Percentiles rank a stretch among this genome's conserved stretches.
These are phyloP conservation scores for Neurospora intermedia DNA, from an alignment of 495 filamentous ascomycete species.

Conservation along the genomic window DNA sequence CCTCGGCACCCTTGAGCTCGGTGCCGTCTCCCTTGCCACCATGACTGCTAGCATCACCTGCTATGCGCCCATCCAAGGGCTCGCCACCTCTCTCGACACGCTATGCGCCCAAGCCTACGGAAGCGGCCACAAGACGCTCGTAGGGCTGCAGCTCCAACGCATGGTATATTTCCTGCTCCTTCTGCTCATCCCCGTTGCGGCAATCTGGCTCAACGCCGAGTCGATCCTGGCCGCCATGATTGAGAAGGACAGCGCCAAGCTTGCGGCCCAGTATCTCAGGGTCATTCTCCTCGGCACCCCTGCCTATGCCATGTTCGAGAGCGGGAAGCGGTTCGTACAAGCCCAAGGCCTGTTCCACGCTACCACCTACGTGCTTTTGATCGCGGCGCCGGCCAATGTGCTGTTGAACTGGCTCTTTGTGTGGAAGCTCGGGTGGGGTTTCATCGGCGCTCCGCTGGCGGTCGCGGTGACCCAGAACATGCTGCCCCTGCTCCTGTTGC, in stretches of 20 bases:
- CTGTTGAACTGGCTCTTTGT: slow-evolving; percentile 62
- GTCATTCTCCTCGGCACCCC: slow-evolving; percentile 55
- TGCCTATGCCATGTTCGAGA: slow-evolving; percentile 58
- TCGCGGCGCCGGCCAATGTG: slow-evolving; percentile 56
- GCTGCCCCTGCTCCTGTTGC: slow-evolving; percentile 60
- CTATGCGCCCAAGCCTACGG: slow-evolving; percentile 70
- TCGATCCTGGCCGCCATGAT: slow-evolving; percentile 49
- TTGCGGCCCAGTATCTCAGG: slow-evolving; percentile 58
- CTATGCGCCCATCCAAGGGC: slow-evolving; percentile 60
- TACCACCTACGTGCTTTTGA: slow-evolving; percentile 54
- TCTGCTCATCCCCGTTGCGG: slow-evolving; percentile 50
- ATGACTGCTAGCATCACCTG: slow-evolving; percentile 72
- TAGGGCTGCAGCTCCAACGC: slow-evolving; percentile 61
- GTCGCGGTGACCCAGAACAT: slow-evolving; percentile 76
- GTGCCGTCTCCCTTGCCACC: slow-evolving; percentile 51
- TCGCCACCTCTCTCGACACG: slow-evolving; percentile 62
- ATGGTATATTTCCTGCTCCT: slow-evolving; percentile 57
- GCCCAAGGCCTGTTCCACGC: slow-evolving; percentile 63
- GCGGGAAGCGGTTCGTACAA: slow-evolving; percentile 61
- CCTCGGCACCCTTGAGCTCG: slow-evolving; percentile 53
- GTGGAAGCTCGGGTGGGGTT: slow-evolving; percentile 69
- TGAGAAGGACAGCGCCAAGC: slow-evolving; percentile 46
- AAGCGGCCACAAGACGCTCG: slow-evolving; percentile 54
- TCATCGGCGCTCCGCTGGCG: slow-evolving; percentile 73
- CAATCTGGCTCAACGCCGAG: slow-evolving; percentile 49